Base-by-base conservation (phyloP, 306 rosid species). In the Sesbania bispinosa region DNA sequence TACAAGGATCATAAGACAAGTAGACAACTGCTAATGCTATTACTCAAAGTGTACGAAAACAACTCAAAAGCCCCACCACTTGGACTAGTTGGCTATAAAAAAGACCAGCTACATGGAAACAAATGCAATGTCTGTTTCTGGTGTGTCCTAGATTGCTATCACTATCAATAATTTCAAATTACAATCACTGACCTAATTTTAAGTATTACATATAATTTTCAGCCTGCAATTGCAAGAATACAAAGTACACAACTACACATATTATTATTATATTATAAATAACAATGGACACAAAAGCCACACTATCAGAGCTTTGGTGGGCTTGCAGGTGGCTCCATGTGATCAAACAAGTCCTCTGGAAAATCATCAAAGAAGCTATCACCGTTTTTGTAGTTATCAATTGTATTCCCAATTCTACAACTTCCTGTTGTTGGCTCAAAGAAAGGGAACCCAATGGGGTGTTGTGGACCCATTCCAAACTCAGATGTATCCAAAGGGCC, bases 351-450 rank as follows among this genome's bases (percentile, higher is more conserved):
- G 75, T 89, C 89, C 0, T 38, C 77, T 0, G 96, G 98, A 51
- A 89, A 87, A 83, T 92, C 98, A 57, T 85, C 90, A 6, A 92
- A 92, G 78, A 87, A 77, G 70, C 73, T 65, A 14, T 84, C 86
- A 0, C 78, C 73, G 67, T 64, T 77, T 15, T 63, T 61, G 10
- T 77, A 69, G 42, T 11, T 38, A 9, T 53, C 80, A 21, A 75
- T 45, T 18, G 55, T 51, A 19, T 73, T 84, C 60, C 64, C 84
- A 33, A 67, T 66, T 48, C 79, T 70, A 67, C 78, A 75, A 63
- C 85, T 63, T 67, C 57, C 86, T 1, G 83, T 52, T 29, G 84
- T 52, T 29, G 84, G 82, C 14, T 84, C 90, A 11, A 78, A 79
- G 42, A 82, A 73, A 38, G 83, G 85, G 4, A 74, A 69, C 16